Percentiles rank a stretch among this genome's conserved stretches.
phyloP scores from a whole-genome alignment of 768 basidiomycete genomes.

The Vararia minispora region DNA sequence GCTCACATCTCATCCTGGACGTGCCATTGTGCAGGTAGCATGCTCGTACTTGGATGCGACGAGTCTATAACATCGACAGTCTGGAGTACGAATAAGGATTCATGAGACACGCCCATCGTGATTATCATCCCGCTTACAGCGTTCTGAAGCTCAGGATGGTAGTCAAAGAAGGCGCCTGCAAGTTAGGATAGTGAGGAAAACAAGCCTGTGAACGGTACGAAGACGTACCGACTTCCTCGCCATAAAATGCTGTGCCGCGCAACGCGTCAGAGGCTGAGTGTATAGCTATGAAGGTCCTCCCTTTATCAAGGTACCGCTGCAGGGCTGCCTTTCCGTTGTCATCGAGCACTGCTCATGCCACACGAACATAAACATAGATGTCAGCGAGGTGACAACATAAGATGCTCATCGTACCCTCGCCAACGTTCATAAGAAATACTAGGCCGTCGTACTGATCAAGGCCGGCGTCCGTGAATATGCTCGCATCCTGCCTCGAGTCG shows the following conservation, averaged over 20 bases:
- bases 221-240: slow-evolving; percentile 27
- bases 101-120: no score
- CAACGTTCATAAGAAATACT: slow-evolving; percentile 34
- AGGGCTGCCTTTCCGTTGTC: slow-evolving; percentile 28
- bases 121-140: slow-evolving; percentile 28
- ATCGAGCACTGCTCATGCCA: slow-evolving; percentile 27
- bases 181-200: background rate
- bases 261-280: slow-evolving; percentile 35
- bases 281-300: slow-evolving; percentile 34
- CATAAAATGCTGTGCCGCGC: slow-evolving; percentile 28
- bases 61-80: slow-evolving; percentile 30
- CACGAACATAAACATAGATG: background rate
- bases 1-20: slow-evolving; percentile 28
- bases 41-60: slow-evolving; percentile 32
- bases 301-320: slow-evolving; percentile 29
- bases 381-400: background rate
- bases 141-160: slow-evolving; percentile 31
- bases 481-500: slow-evolving; percentile 32
- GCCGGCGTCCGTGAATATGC: slow-evolving; percentile 28
- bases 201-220: background rate
- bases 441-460: slow-evolving; percentile 31
- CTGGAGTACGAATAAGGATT: slow-evolving; percentile 7
- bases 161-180: slow-evolving; percentile 33
- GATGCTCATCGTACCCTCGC: slow-evolving; percentile 25
- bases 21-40: slow-evolving; percentile 24